Percentiles rank a stretch among this genome's conserved stretches.
Evolutionary conservation across 2,329 filamentous ascomycete genomes (phyloP).

Genomic region (Purpureocillium takamizusanense): DNA sequence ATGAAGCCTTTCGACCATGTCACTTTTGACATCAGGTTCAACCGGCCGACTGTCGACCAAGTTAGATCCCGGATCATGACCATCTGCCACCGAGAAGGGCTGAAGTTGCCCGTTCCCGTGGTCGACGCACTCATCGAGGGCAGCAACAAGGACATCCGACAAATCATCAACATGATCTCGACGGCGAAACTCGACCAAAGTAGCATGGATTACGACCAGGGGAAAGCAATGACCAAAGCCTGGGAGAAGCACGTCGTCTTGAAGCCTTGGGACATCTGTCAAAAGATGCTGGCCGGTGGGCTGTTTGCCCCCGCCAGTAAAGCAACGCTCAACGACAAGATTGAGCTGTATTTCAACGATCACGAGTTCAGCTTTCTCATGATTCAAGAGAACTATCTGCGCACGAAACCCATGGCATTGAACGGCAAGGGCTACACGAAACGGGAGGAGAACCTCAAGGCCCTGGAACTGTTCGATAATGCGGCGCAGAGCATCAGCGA

Average conservation of each 20-base stretch:
- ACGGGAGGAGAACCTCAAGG: slow-evolving; percentile 66
- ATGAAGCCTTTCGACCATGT: slow-evolving; percentile 96
- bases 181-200: slow-evolving; percentile 83
- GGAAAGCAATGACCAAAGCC: slow-evolving; percentile 90
- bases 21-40: slow-evolving; percentile 78
- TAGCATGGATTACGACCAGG: slow-evolving; percentile 72
- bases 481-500: slow-evolving; percentile 96
- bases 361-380: slow-evolving; percentile 96
- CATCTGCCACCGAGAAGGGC: slow-evolving; percentile 82
- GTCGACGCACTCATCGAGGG: slow-evolving; percentile 93
- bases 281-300: slow-evolving; percentile 81
- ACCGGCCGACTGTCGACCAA: slow-evolving; percentile 81
- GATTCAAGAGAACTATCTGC: slow-evolving; percentile 96
- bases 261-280: slow-evolving; percentile 96
- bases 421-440: slow-evolving; percentile 45
- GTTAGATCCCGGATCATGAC: slow-evolving; percentile 90
- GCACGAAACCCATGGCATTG: slow-evolving; percentile 63
- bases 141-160: slow-evolving; percentile 89
- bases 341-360: slow-evolving; percentile 98
- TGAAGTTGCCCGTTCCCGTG: slow-evolving; percentile 75
- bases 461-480: slow-evolving; percentile 76
- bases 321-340: slow-evolving; percentile 89
- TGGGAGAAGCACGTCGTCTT: slow-evolving; percentile 98
- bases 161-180: slow-evolving; percentile 97
- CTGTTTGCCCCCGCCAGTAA: slow-evolving; percentile 80